phyloP scores from a whole-genome alignment of 1,284 basidiomycete genomes.

The Hortiboletus rubellus region DNA sequence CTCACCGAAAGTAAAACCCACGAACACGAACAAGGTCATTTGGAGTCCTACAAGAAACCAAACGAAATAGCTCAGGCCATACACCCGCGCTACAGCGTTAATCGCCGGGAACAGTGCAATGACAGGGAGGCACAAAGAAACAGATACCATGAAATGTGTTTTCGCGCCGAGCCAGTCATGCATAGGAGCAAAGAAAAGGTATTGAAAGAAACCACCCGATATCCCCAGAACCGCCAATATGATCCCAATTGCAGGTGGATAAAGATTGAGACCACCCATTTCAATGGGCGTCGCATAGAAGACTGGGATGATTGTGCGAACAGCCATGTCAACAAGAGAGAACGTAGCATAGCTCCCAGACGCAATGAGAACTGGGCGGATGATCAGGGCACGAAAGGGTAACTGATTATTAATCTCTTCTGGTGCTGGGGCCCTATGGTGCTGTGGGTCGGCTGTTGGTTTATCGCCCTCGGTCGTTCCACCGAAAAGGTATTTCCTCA shows the following conservation, averaged over 20 bases:
- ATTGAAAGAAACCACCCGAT: slow-evolving; percentile 42
- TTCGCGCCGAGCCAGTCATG: slow-evolving; percentile 42
- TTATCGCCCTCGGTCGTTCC: background rate
- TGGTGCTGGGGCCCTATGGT: background rate
- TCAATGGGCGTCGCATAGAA: slow-evolving; percentile 45
- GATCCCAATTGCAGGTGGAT: slow-evolving; percentile 42
- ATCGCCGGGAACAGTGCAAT: slow-evolving; percentile 44
- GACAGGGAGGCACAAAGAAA: slow-evolving; percentile 34
- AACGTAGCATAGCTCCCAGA: slow-evolving; percentile 44
- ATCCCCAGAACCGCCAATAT: slow-evolving; percentile 42
- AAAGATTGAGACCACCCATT: slow-evolving; percentile 44
- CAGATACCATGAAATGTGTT: slow-evolving; percentile 35
- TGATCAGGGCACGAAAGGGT: slow-evolving; percentile 38
- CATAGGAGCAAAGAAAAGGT: slow-evolving; percentile 41
- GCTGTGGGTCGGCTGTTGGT: background rate
- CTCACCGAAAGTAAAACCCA: slow-evolving; percentile 37
- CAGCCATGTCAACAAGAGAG: slow-evolving; percentile 41
- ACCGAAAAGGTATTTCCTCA: slow-evolving; percentile 24
- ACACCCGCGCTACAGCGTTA: slow-evolving; percentile 33
- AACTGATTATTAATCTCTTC: slow-evolving; percentile 25
- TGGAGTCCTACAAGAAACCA: slow-evolving; percentile 40
- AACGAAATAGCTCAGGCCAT: slow-evolving; percentile 19
- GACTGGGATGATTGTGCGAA: slow-evolving; percentile 43
- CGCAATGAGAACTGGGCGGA: slow-evolving; percentile 41
- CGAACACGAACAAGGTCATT: slow-evolving; percentile 15